Evolutionary conservation across 805 yeast species (phyloP).

Genomic region (Candida awuae): DNA sequence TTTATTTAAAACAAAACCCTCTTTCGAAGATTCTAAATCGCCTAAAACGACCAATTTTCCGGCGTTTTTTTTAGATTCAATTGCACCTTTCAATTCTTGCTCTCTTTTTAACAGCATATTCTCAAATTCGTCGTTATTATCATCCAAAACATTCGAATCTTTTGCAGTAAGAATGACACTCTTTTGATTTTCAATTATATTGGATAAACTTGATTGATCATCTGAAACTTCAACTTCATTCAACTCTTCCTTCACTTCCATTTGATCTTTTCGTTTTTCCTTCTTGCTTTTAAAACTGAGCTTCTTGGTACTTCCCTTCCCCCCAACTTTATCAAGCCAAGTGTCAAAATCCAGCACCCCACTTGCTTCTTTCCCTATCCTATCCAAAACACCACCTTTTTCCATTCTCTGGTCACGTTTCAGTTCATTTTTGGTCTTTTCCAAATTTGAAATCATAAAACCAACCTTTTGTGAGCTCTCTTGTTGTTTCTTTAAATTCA

Average conservation of each 20-base stretch:
- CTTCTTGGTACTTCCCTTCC: conserved; percentile 4
- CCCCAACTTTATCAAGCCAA: conserved; percentile 27
- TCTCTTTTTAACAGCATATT: conserved; percentile 17
- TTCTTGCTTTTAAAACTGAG: conserved; percentile 9
- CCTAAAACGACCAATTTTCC: conserved; percentile 15
- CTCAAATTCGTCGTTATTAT: conserved; percentile 35
- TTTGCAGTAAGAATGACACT: conserved; percentile 42
- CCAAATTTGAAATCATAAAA: conserved; percentile 12
- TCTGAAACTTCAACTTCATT: conserved; percentile 38
- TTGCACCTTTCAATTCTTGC: conserved; percentile 16
- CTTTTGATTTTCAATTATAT: conserved; percentile 29
- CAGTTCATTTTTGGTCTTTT: conserved; percentile 14
- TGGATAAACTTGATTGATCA: conserved; percentile 31
- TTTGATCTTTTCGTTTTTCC: conserved; percentile 5
- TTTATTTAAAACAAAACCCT: conserved; percentile 22
- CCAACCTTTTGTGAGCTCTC: conserved; percentile 27
- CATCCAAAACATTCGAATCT: conserved; percentile 7
- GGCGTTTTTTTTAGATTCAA: conserved; percentile 26
- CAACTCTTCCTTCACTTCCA: conserved; percentile 20
- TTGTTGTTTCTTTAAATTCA: conserved; percentile 26
- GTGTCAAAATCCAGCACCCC: conserved; percentile 27
- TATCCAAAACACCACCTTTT: conserved; percentile 23
- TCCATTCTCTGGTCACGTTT: conserved; percentile 17
- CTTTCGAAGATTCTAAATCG: conserved; percentile 17
- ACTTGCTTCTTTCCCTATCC: conserved; percentile 22